A percentile compares a stretch with the other conserved stretches of the same genome.
phyloP scores from a whole-genome alignment of 164 flowering plant genomes.

The Tinospora cordifolia region DNA sequence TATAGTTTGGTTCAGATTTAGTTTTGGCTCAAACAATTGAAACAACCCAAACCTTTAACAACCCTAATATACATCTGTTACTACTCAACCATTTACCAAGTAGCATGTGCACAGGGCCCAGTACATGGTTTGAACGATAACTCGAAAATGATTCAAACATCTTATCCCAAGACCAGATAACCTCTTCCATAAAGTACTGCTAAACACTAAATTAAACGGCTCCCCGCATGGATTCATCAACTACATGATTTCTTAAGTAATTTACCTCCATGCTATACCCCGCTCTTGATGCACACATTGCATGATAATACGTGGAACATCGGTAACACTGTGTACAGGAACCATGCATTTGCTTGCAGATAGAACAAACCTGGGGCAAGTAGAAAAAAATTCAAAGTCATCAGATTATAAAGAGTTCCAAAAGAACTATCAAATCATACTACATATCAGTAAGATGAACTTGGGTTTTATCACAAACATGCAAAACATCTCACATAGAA shows the following conservation, averaged over 20 bases:
- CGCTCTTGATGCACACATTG: constrained; percentile 99
- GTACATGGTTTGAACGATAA: neutral
- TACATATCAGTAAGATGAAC: neutral
- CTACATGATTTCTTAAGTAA: constrained; percentile 3
- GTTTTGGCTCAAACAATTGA: too few relatives aligned
- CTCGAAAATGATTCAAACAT: neutral
- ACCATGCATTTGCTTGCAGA: constrained; percentile 96
- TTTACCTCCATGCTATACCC: constrained; percentile 93
- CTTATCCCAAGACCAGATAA: neutral
- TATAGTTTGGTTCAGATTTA: too few relatives aligned
- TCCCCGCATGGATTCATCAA: neutral
- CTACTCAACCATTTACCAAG: too few relatives aligned
- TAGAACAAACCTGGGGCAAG: constrained; percentile 64
- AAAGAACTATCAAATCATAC: neutral
- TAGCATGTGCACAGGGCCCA: too few relatives aligned
- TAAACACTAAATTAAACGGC: neutral
- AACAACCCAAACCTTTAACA: too few relatives aligned
- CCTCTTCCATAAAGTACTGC: neutral
- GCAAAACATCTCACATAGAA: too few relatives aligned
- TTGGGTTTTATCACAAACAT: too few relatives aligned
- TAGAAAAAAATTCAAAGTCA: neutral
- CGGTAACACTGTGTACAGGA: constrained; percentile 91
- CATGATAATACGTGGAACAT: constrained; percentile 90
- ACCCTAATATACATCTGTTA: too few relatives aligned
- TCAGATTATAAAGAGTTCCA: neutral